phyloP scores from a whole-genome alignment of 352 stramenopile species.

The Phytophthora ramorum region DNA sequence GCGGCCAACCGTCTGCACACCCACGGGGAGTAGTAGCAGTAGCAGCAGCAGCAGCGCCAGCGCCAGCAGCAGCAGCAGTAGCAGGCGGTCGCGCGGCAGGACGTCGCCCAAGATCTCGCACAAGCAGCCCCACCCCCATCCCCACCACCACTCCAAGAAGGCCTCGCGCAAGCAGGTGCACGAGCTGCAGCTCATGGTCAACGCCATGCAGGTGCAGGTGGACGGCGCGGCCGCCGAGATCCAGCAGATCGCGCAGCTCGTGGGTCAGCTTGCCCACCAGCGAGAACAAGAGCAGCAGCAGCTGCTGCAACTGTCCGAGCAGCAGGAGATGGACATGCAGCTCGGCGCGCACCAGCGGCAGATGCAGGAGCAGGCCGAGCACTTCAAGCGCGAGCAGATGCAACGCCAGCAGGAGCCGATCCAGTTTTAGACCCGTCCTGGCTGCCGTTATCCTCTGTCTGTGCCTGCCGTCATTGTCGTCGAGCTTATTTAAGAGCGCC shows the following conservation, averaged over 20 bases:
- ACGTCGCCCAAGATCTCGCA: constrained; percentile 19
- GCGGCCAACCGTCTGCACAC: not conserved
- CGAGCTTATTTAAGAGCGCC: not conserved
- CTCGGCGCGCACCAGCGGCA: constrained; percentile 25
- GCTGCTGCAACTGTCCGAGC: constrained; percentile 10
- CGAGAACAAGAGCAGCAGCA: constrained; percentile 15
- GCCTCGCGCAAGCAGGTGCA: constrained; percentile 40
- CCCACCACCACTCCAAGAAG: constrained; percentile 31
- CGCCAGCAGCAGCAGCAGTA: constrained; percentile 1
- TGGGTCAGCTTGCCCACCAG: constrained; percentile 29
- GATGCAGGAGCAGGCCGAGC: constrained; percentile 19
- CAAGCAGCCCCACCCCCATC: not conserved
- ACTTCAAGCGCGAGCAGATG: constrained; percentile 24
- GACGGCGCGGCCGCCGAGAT: constrained; percentile 32
- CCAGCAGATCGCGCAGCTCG: constrained; percentile 39
- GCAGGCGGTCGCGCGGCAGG: constrained; percentile 3
- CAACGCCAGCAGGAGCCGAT: constrained; percentile 2
- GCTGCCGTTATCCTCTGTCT: not conserved
- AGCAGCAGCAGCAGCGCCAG: not conserved
- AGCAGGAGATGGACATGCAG: constrained; percentile 33
- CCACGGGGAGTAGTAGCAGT: not conserved
- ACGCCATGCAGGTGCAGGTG: constrained; percentile 40
- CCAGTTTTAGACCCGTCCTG: not conserved
- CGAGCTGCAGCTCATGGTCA: constrained; percentile 38
- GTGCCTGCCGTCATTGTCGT: not conserved